Conservation (phyloP, 345 rosid genomes). For the Turritis glabra region DNA sequence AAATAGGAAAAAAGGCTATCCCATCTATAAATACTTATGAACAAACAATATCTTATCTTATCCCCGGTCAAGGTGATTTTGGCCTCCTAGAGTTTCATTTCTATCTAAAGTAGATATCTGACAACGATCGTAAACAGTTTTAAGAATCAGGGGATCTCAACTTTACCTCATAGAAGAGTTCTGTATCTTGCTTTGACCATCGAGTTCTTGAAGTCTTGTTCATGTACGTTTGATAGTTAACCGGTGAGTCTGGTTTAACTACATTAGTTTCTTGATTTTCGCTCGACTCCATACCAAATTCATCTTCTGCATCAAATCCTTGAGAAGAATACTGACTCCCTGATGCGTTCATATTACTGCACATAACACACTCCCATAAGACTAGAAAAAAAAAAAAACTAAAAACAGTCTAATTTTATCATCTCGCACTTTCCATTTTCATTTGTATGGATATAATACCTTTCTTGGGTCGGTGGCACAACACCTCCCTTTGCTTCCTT, state of each 20-base stretch:
- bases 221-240: constrained; percentile 76
- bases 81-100: neutral
- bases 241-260: constrained; percentile 36
- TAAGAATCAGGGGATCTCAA: neutral
- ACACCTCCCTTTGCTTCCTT: constrained; percentile 55
- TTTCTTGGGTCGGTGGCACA: constrained; percentile 43
- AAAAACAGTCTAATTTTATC: neutral
- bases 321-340: constrained; percentile 43
- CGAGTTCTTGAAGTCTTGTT: constrained; percentile 54
- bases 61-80: neutral
- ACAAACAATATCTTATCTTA: neutral
- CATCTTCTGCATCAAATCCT: constrained; percentile 40
- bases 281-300: constrained; percentile 38
- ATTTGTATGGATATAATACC: constrained; percentile 39
- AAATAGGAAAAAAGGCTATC: neutral
- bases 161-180: constrained; percentile 74
- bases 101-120: neutral
- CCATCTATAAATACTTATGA: neutral
- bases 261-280: constrained; percentile 17
- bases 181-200: constrained; percentile 88
- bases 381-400: neutral
- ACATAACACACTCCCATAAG: constrained; percentile 23
- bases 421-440: neutral
- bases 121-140: neutral
- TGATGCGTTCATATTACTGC: constrained; percentile 45